Evolutionary conservation across 1,284 basidiomycete species (phyloP).

Genomic region (Pseudozyma pruni): DNA sequence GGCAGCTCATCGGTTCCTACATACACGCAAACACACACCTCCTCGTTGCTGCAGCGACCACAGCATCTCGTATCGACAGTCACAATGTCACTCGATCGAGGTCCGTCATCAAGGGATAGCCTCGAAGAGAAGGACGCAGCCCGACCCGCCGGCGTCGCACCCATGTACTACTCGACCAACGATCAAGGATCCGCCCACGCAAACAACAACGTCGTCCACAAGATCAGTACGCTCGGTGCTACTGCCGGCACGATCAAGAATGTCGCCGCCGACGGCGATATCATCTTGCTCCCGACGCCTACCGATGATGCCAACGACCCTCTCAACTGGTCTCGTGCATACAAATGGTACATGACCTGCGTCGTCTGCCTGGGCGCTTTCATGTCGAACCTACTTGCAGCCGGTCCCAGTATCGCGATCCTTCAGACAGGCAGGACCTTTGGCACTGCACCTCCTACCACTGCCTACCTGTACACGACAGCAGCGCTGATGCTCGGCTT

Average conservation of each 20-base stretch:
- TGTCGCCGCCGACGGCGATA: conserved; percentile 6
- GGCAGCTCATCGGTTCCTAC: too few relatives aligned
- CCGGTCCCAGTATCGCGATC: conserved; percentile 25
- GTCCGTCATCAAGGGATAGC: too few relatives aligned
- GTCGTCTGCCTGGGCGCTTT: conserved; percentile 18
- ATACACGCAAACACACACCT: too few relatives aligned
- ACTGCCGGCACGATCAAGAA: conserved; percentile 20
- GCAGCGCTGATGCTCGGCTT: conserved; percentile 17
- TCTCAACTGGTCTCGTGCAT: conserved; percentile 29
- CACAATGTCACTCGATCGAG: too few relatives aligned
- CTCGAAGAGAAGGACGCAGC: background rate
- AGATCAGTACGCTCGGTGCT: conserved; percentile 18
- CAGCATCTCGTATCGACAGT: too few relatives aligned
- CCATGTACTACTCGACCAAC: conserved; percentile 4
- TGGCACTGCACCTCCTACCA: conserved; percentile 3
- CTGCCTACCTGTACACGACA: conserved; percentile 21
- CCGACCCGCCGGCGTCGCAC: background rate
- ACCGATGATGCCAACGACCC: conserved; percentile 24
- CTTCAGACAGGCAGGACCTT: conserved; percentile 14
- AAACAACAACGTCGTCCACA: background rate
- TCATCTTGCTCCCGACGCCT: conserved; percentile 25
- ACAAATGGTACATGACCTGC: conserved; percentile 35
- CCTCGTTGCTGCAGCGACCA: too few relatives aligned
- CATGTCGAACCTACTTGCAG: conserved; percentile 12
- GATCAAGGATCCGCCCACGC: too few relatives aligned